phyloP scores from a whole-genome alignment of 192 early-diverging fungal genomes.

The Dissophora globulifera region DNA sequence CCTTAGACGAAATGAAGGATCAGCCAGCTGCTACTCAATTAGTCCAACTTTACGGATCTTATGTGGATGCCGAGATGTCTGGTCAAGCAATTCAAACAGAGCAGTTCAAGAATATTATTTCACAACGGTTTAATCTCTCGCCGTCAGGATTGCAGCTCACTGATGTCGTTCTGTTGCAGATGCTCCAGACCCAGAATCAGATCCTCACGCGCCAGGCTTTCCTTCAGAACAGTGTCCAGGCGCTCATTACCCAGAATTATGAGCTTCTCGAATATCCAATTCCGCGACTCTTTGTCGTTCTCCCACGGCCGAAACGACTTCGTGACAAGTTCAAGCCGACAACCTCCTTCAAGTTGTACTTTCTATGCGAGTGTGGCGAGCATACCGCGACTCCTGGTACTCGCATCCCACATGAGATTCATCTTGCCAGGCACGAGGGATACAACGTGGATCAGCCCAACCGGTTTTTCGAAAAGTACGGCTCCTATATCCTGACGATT shows the following conservation, averaged over 20 bases:
- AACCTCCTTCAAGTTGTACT: constrained; percentile 7
- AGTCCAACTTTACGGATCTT: no score
- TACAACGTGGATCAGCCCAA: not conserved
- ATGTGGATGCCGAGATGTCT: no score
- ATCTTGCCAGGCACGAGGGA: not conserved
- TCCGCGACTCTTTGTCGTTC: constrained; percentile 8
- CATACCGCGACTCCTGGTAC: not conserved
- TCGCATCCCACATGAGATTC: not conserved
- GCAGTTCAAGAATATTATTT: no score
- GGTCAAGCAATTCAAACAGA: no score
- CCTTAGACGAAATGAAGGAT: no score
- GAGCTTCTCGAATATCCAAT: constrained; percentile 7
- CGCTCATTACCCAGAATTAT: constrained; percentile 12
- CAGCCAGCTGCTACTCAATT: no score
- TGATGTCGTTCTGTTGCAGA: not conserved
- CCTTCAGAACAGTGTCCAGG: not conserved
- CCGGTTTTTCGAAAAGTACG: constrained; percentile 13
- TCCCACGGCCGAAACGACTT: not conserved
- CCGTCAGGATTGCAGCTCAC: no score
- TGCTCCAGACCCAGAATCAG: not conserved
- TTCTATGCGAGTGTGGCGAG: constrained; percentile 14
- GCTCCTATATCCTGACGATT: constrained; percentile 6
- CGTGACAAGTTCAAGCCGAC: not conserved
- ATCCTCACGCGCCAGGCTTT: not conserved
- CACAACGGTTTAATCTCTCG: no score